Evolutionary conservation across 2,329 filamentous ascomycete species (phyloP), one percentile per base, ranked within the genome.

Genomic region (Myriosclerotinia curreyana): DNA sequence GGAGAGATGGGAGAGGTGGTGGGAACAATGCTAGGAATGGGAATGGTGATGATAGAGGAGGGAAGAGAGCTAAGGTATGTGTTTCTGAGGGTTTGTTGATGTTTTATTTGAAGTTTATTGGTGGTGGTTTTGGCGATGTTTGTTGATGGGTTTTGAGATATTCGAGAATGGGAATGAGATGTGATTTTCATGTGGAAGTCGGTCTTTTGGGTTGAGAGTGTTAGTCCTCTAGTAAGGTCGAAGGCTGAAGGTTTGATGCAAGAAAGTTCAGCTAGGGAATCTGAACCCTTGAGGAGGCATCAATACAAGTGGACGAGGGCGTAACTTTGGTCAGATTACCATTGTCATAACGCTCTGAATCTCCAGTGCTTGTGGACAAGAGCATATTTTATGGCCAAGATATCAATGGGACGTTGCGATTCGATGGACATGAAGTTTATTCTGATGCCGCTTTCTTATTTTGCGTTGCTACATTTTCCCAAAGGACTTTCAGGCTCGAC

Each of bases 61-160:
- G 51, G 38, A 53, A 69, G 60, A 65, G 65, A 64, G 59, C 28
- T 52, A 59, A 42, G 56, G 38, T 60, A 42, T 42, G 46, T 64
- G 20, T 31, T n/a, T 28, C 40, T 31, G 22, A 9, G 17, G 3
- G 5, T 42, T 12, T 15, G 12, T 42, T 25, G 14, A 11, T 22
- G 6, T 55, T 31, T 38, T 36, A 3, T 22, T 28, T 48, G 40
- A 5, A 5, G 20, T 15, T 17, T 6, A 9, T 11, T 12, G 17
- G 25, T 12, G 6, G 17, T 3, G 38, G 38, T 28, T 42, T 55
- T 42, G 38, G 22, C 31, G 36, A n/a, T 55, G 36, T 8, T 20
- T 28, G 15, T 2, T 31, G 28, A 31, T 3, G 28, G 28, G 5
- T 31, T 31, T 31, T 15, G 25, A 7, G 17, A 28, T 25, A 25